A percentile compares a stretch with the other conserved stretches of the same genome.
phyloP scores from a whole-genome alignment of 305 asterid genomes.

The Ilex paraguariensis region DNA sequence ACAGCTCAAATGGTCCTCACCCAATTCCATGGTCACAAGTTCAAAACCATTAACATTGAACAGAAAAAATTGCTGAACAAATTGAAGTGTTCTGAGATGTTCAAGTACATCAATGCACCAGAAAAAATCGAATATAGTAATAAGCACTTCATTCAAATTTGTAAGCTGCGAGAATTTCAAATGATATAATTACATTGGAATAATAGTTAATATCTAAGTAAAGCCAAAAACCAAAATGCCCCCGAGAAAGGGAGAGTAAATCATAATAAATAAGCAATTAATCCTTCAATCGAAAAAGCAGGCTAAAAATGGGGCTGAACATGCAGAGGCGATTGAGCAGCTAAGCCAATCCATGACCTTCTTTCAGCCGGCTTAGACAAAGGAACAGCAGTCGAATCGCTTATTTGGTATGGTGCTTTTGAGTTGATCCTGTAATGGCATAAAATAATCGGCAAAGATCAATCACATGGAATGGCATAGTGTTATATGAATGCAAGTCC shows the following conservation, averaged over 20 bases:
- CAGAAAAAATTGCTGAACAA: no score
- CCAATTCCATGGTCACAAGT: no score
- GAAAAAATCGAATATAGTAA: no score
- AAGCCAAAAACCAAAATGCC: background rate
- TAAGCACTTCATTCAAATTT: no score
- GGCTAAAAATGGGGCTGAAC: slow-evolving; percentile 20
- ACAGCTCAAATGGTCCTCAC: no score
- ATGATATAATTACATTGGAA: no score
- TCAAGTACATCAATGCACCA: no score
- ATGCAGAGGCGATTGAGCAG: slow-evolving; percentile 19
- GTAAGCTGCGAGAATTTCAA: no score
- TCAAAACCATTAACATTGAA: no score
- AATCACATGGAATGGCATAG: background rate
- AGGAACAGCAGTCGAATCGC: slow-evolving; percentile 13
- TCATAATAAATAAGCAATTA: background rate
- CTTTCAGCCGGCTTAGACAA: slow-evolving; percentile 21
- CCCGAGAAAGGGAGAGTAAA: background rate
- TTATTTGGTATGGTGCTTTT: slow-evolving; percentile 46
- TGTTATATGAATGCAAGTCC: background rate
- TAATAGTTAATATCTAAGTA: no score
- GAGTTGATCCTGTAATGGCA: slow-evolving; percentile 42
- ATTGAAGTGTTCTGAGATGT: no score
- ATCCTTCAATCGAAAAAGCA: background rate
- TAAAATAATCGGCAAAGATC: background rate
- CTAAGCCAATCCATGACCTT: slow-evolving; percentile 55